A percentile compares a stretch with the other conserved stretches of the same genome.
Evolutionary conservation across 2,329 filamentous ascomycete genomes (phyloP).

Genomic region (Pyrenochaeta sp.): DNA sequence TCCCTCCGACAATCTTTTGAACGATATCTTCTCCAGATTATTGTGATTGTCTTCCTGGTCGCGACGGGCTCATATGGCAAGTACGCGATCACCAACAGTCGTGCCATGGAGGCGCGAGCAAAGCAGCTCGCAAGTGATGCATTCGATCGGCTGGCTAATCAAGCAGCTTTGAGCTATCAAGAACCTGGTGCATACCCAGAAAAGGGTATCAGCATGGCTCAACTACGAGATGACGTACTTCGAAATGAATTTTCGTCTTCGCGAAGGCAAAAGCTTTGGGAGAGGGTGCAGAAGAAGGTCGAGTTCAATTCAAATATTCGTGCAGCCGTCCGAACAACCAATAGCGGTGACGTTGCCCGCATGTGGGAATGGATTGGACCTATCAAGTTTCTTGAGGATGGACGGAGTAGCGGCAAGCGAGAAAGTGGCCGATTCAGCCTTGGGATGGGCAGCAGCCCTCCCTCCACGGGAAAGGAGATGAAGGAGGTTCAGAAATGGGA

Average conservation of each 20-base stretch:
- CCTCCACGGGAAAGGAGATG: slow-evolving; percentile 36
- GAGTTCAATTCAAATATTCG: slow-evolving; percentile 95
- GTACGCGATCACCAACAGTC: slow-evolving; percentile 67
- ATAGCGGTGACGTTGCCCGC: slow-evolving; percentile 63
- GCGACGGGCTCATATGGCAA: slow-evolving; percentile 66
- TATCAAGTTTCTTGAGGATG: slow-evolving; percentile 58
- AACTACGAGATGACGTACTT: slow-evolving; percentile 90
- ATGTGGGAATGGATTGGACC: slow-evolving; percentile 76
- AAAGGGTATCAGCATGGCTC: slow-evolving; percentile 83
- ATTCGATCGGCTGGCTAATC: slow-evolving; percentile 80
- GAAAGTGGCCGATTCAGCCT: slow-evolving; percentile 45
- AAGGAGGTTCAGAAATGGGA: slow-evolving; percentile 54
- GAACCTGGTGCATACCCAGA: slow-evolving; percentile 72
- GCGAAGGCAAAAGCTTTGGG: slow-evolving; percentile 84
- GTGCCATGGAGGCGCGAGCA: slow-evolving; percentile 74
- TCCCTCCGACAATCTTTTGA: slow-evolving; percentile 81
- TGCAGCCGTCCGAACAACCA: slow-evolving; percentile 72
- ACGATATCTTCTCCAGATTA: slow-evolving; percentile 87
- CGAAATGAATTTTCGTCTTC: slow-evolving; percentile 79
- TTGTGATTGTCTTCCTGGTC: slow-evolving; percentile 63
- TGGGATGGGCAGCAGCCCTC: slow-evolving; percentile 43
- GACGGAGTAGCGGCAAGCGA: slow-evolving; percentile 38
- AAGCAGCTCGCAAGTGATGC: slow-evolving; percentile 85
- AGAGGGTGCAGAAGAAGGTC: slow-evolving; percentile 81
- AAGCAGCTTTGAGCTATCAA: slow-evolving; percentile 79